Evolutionary conservation across 192 early-diverging fungal species (phyloP).

Genomic region (Rhizophagus prolifer): DNA sequence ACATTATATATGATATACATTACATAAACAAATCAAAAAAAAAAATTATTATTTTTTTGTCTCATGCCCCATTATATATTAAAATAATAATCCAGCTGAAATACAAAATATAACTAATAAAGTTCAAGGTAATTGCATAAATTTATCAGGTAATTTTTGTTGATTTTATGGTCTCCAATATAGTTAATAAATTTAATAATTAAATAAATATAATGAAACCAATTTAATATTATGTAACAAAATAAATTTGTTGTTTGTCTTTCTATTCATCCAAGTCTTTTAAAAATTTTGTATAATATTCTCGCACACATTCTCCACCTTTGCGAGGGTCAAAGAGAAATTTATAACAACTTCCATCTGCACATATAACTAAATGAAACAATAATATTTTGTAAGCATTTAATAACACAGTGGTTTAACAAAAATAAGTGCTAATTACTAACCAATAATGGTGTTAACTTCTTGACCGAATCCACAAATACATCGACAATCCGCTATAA

Average conservation of each 20-base stretch:
- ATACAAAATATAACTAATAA: too few relatives aligned
- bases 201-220: not conserved
- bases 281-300: slow-evolving; percentile 24
- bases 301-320: slow-evolving; percentile 66
- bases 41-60: not conserved
- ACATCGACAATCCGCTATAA: slow-evolving; percentile 77
- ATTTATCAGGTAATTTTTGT: too few relatives aligned
- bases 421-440: slow-evolving; percentile 3
- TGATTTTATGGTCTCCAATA: too few relatives aligned
- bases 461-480: slow-evolving; percentile 79
- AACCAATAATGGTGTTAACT: slow-evolving; percentile 72
- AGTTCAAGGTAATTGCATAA: too few relatives aligned
- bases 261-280: not conserved
- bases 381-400: not conserved
- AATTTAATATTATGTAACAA: not conserved
- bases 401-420: not conserved
- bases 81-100: too few relatives aligned
- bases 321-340: slow-evolving; percentile 76
- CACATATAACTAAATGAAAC: slow-evolving; percentile 64
- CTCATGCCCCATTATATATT: too few relatives aligned
- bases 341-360: slow-evolving; percentile 84
- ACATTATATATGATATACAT: too few relatives aligned
- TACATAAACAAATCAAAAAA: not conserved
- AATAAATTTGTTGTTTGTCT: not conserved
- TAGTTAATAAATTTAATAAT: too few relatives aligned